phyloP scores from a whole-genome alignment of 805 yeast species.

The Brettanomyces nanus region DNA sequence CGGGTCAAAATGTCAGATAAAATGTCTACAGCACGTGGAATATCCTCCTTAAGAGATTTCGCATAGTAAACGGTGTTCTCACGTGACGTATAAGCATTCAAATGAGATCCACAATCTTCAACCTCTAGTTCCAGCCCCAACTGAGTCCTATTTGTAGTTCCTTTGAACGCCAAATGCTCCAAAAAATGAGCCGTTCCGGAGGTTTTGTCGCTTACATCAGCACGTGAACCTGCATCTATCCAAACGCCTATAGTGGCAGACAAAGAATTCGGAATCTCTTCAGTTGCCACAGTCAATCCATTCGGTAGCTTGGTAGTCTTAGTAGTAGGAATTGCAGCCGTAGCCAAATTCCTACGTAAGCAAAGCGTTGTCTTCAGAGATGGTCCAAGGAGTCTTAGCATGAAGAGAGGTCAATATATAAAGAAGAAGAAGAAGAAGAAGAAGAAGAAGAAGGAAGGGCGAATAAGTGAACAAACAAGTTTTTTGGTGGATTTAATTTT shows the following conservation, averaged over 20 bases:
- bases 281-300: slow-evolving; percentile 93
- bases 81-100: slow-evolving; percentile 97
- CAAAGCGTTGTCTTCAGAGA: too few species aligned
- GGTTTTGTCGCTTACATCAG: slow-evolving; percentile 73
- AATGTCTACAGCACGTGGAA: slow-evolving; percentile 80
- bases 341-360: too few species aligned
- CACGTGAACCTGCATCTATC: slow-evolving; percentile 98
- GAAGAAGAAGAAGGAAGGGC: neutral
- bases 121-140: slow-evolving; percentile 81
- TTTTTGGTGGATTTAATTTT: too few species aligned
- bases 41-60: slow-evolving; percentile 71
- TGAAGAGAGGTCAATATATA: neutral
- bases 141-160: slow-evolving; percentile 78
- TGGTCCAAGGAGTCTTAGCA: too few species aligned
- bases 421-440: neutral
- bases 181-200: slow-evolving; percentile 95
- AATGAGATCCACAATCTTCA: slow-evolving; percentile 93
- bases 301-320: slow-evolving; percentile 72
- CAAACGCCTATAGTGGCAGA: slow-evolving; percentile 98
- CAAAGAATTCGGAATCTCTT: slow-evolving; percentile 72
- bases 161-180: slow-evolving; percentile 95
- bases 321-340: slow-evolving; percentile 34
- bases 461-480: too few species aligned
- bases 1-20: slow-evolving; percentile 82
- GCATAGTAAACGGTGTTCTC: slow-evolving; percentile 97